A percentile compares a stretch with the other conserved stretches of the same genome.
phyloP scores from a whole-genome alignment of 768 basidiomycete genomes.

The Mrakia frigida region DNA sequence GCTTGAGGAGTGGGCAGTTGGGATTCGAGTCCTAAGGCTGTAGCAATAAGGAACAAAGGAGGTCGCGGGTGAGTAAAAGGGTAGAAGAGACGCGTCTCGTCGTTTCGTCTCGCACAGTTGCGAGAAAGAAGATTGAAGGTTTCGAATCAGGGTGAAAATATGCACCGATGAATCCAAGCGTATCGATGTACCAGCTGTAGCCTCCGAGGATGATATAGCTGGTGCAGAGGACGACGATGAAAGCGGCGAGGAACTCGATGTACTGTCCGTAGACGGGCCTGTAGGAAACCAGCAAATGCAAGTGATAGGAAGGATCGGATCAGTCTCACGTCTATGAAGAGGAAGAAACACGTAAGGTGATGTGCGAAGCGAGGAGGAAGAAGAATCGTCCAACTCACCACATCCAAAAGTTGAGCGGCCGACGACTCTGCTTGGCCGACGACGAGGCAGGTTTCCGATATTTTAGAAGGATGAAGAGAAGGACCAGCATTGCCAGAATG shows the following conservation, averaged over 20 bases:
- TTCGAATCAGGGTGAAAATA: not conserved
- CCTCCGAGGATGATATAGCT: conserved; percentile 22
- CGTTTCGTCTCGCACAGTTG: no score
- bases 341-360: not conserved
- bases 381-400: conserved; percentile 2
- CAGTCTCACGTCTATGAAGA: not conserved
- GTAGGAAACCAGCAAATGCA: not conserved
- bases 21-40: conserved; percentile 25
- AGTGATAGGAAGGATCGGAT: not conserved
- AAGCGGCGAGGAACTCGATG: conserved; percentile 30
- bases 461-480: conserved; percentile 27
- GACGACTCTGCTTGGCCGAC: not conserved
- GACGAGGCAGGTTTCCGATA: conserved; percentile 1
- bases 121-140: not conserved
- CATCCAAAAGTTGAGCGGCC: conserved; percentile 30
- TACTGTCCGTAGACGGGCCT: conserved; percentile 24
- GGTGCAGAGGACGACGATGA: conserved; percentile 27
- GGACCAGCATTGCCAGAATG: conserved; percentile 27
- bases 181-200: conserved; percentile 21
- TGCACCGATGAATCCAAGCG: conserved; percentile 26
- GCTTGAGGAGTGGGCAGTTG: conserved; percentile 31
- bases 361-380: not conserved
- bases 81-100: not conserved
- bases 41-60: not conserved
- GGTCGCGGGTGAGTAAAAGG: not conserved